Base-by-base conservation (phyloP, 2,329 filamentous ascomycete species). In the Cylindrodendrum hubeiense region DNA sequence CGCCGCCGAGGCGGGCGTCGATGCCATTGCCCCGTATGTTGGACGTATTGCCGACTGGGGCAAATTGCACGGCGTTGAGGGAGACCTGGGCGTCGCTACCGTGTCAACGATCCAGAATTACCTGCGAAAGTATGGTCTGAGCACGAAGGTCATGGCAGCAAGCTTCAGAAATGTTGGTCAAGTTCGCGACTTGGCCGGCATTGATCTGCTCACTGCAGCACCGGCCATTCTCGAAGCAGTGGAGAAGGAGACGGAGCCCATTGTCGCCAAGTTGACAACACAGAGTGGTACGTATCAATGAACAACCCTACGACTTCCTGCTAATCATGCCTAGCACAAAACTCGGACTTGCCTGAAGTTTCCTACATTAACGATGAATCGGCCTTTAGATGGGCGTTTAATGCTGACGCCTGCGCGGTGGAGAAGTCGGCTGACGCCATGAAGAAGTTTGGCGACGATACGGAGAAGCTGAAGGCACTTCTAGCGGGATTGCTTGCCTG, bases 141-240 rank as follows among this genome's bases (percentile, higher is more conserved):
- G 41, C 17, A 54, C 51, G 7, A n/a, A 54, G 19, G 33, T 54
- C 10, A 54, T 54, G 51, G 51, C 51, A 19, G 51, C 51, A 5
- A 54, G 51, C 51, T 39, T 54, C 33, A 19, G 51, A 2, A 41
- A 41, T 41, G 33, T 41, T 6, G 12, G 19, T 3, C 30, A 54
- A 15, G 19, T 37, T n/a, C 28, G 28, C 13, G 19, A 41, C 12
- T 33, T 54, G 24, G 51, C 51, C 10, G 51, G 51, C 19, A 19
- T 54, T 12, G 51, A 54, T 12, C 12, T 54, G 33, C 28, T 54
- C 21, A 54, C 51, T 43, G 44, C 44, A 15, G 21, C 44, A n/a
- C 44, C 44, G 17, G 12, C 19, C 10, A 47, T 47, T 47, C 44
- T 47, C 10, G 44, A 47, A n/a, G 44, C 21, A 17, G 21, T 47